A percentile compares a stretch with the other conserved stretches of the same genome.
phyloP scores from a whole-genome alignment of 2,329 filamentous ascomycete genomes.

The Colletotrichum cordylinicola region DNA sequence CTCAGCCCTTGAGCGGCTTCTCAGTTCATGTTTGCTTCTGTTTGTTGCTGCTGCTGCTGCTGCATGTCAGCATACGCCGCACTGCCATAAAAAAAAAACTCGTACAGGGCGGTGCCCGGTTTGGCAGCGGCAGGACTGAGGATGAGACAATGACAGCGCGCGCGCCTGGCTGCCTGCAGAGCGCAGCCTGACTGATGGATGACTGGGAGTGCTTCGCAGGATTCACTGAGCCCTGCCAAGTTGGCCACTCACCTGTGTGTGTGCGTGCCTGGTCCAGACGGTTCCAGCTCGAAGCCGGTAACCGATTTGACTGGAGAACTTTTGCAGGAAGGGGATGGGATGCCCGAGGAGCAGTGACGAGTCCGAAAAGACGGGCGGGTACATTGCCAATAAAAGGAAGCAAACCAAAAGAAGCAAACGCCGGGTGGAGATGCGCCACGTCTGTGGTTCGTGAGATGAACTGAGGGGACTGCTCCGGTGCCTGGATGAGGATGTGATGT shows the following conservation, averaged over 20 bases:
- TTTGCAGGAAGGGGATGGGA: neutral
- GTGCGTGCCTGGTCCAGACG: neutral
- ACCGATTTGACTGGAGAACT: slow-evolving; percentile 6
- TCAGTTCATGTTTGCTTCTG: neutral
- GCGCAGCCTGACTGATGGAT: neutral
- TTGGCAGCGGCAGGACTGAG: neutral
- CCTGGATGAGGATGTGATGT: neutral
- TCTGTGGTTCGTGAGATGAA: neutral
- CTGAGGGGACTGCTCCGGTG: neutral
- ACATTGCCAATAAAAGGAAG: neutral
- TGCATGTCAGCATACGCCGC: neutral
- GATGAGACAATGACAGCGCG: neutral
- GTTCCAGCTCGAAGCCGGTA: neutral
- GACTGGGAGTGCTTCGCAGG: neutral
- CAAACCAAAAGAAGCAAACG: neutral
- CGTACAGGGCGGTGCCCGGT: neutral
- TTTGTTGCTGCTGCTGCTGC: neutral
- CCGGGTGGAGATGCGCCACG: neutral
- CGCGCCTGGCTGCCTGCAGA: neutral
- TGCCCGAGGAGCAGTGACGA: neutral
- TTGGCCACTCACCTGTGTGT: neutral
- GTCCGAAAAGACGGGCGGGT: neutral
- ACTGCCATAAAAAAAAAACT: neutral
- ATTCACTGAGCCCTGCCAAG: neutral
- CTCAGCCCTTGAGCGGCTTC: neutral